Percentiles rank a stretch among this genome's conserved stretches.
These are phyloP conservation scores for Rhizopogon salebrosus DNA, from an alignment of 768 basidiomycete genomes.

Conservation along the genomic window DNA sequence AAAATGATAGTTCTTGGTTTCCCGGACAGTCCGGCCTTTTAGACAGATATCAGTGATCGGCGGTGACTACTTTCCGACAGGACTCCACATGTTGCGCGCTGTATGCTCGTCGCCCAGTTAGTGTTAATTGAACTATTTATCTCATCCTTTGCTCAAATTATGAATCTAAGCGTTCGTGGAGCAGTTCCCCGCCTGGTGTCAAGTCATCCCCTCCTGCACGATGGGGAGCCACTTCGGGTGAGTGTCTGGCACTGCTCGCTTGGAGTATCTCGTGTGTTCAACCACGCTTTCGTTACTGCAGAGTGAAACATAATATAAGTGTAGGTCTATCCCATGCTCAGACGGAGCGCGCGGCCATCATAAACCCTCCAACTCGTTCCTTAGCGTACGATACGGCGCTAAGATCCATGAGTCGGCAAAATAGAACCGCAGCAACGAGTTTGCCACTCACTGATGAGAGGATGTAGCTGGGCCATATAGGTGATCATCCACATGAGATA, in stretches of 20 bases:
- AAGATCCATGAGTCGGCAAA: conserved; percentile 2
- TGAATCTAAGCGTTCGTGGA: too few species aligned
- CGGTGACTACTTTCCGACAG: too few species aligned
- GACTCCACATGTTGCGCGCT: too few species aligned
- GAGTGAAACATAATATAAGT: conserved; percentile 80
- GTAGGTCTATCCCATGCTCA: conserved; percentile 38
- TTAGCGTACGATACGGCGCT: conserved; percentile 15
- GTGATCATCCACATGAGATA: conserved; percentile 98
- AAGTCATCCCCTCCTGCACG: conserved; percentile 22
- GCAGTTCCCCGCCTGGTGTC: too few species aligned
- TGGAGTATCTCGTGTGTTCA: conserved; percentile 56
- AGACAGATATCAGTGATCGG: too few species aligned
- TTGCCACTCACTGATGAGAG: conserved; percentile 66
- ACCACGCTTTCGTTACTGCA: conserved; percentile 55
- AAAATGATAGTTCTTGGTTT: too few species aligned
- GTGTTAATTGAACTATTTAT: too few species aligned
- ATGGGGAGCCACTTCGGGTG: conserved; percentile 38
- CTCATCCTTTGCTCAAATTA: too few species aligned
- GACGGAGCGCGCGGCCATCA: not conserved
- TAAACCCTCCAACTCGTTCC: not conserved
- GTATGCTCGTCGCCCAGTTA: too few species aligned
- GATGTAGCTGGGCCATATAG: conserved; percentile 93
- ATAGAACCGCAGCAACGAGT: not conserved
- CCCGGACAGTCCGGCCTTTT: too few species aligned
- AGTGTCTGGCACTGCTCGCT: conserved; percentile 62